Conservation (phyloP, 139 green algal genomes). For the Chlamydomonas urium region DNA sequence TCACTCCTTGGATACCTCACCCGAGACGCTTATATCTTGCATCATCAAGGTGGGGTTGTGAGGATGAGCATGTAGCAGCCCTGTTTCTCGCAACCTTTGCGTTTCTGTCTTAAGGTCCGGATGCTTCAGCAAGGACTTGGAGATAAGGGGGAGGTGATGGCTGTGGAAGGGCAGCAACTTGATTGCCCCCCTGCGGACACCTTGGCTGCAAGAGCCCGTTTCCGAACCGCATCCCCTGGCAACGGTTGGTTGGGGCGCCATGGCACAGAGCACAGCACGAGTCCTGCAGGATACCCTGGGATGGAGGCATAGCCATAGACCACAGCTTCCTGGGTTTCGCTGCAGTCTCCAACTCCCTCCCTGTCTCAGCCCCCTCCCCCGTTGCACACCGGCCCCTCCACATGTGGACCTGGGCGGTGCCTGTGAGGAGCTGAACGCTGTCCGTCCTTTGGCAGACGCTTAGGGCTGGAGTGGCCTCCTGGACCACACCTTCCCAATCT, state of each 20-base stretch:
- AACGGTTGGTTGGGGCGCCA: too few relatives aligned
- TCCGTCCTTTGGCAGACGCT: background rate
- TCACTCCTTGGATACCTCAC: slow-evolving; percentile 18
- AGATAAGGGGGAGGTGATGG: background rate
- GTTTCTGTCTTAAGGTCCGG: too few relatives aligned
- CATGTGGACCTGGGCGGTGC: slow-evolving; percentile 1
- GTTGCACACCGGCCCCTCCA: background rate
- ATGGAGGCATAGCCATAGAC: too few relatives aligned
- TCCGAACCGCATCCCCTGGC: too few relatives aligned
- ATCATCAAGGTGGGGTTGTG: slow-evolving; percentile 63
- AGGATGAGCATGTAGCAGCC: too few relatives aligned
- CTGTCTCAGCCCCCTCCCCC: background rate
- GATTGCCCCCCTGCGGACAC: too few relatives aligned
- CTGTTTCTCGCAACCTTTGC: too few relatives aligned
- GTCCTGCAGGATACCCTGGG: background rate
- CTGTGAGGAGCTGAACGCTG: background rate
- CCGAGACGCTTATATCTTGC: slow-evolving; percentile 46
- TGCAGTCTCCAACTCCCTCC: background rate
- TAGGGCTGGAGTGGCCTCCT: slow-evolving; percentile 46
- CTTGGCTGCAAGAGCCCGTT: too few relatives aligned
- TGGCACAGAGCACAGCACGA: background rate
- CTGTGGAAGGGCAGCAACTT: too few relatives aligned
- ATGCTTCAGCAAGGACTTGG: background rate
- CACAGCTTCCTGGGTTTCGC: too few relatives aligned
- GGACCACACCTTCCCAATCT: slow-evolving; percentile 42